Evolutionary conservation across 2,329 filamentous ascomycete species (phyloP), one percentile per base, ranked within the genome.

Genomic region (Aphanoascus verrucosus): DNA sequence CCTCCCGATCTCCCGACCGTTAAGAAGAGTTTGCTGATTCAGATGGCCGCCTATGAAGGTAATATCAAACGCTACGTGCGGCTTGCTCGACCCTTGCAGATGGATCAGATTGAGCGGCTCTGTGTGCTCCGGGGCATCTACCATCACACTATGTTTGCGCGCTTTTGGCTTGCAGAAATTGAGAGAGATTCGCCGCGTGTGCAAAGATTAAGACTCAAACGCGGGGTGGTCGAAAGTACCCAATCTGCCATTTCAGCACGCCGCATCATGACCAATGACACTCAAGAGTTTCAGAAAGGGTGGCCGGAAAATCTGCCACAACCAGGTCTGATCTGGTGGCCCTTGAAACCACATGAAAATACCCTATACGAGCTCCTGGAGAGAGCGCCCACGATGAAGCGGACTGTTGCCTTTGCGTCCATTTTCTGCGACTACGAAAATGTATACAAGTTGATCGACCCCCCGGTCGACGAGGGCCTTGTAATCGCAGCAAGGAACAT

Each of bases 61-160:
- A 63, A 74, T 17, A 55, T 73, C 5, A 69, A 74, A 43, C 65
- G 70, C 2, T 74, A 72, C 40, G 19, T 51, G 0, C 65, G 70
- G 0, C 60, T 75, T 0, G 59, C 62, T 14, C 59, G 67, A 8
- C 69, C 66, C 3, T 37, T 45, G 2, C 32, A 59, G 41, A 32
- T 69, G 2, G 1, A 46, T 7, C 17, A 5, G 3, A 23, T 55
- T 5, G 69, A 73, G 53, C 6, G 57, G 1, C 9, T 23, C 7
- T 66, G 62, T 38, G 53, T 69, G 5, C 41, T 69, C 1, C 63
- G 61, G 1, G 70, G 70, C 11, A 67, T 71, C 15, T 69, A 72
- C 49, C 66, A 72, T 55, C 63, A 68, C 51, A 58, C 66, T 1
- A 56, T 65, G 38, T 72, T 70, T 55, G 70, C 69, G 54, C 37